Base-by-base conservation (phyloP, 495 filamentous ascomycete genomes). In the Tuber microsphaerosporum region DNA sequence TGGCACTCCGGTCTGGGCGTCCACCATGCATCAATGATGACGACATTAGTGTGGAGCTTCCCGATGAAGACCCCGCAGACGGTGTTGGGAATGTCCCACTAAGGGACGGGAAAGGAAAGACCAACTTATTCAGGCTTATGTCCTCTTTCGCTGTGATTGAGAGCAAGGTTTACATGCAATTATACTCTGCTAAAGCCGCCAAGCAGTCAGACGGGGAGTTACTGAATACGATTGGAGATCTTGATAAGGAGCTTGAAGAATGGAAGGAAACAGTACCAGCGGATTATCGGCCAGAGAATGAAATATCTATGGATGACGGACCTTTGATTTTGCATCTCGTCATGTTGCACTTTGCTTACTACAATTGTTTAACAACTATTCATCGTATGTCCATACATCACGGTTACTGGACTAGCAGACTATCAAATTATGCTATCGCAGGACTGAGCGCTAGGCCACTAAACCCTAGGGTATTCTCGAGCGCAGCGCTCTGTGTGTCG, bases 371-470 rank as follows among this genome's bases (percentile, higher is more conserved):
- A 74, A 97, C 94, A 20, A 99, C 95, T 1, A 97, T 99, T 73
- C 95, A 99, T 84, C 92, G 95, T 37, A 98, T 98, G 95, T 96
- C 93, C 7, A 90, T 97, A 71, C 95, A 99, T 83, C 96, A 98
- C 82, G 95, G 95, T 2, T 97, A 97, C 85, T 99, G 95, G 95
- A 97, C 94, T 12, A 97, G 92, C 80, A 89, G 95, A 65, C 86
- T 98, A 37, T 97, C 94, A 42, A 94, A 98, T 79, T 99, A 93
- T 83, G 95, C 95, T 2, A 94, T 98, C 65, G 92, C 95, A 80
- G 95, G 95, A 9, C 84, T 97, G 51, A 98, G 97, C 84, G 91
- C 93, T 7, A 87, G 90, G 76, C 94, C 95, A 4, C 84, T 99
- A 73, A 99, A 98, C 79, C 95, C 95, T 2, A 87, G 95, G 75